Percentiles rank a stretch among this genome's conserved stretches.
Evolutionary conservation across 495 filamentous ascomycete species (phyloP).

Genomic region (Sabuloglossum arenarium): DNA sequence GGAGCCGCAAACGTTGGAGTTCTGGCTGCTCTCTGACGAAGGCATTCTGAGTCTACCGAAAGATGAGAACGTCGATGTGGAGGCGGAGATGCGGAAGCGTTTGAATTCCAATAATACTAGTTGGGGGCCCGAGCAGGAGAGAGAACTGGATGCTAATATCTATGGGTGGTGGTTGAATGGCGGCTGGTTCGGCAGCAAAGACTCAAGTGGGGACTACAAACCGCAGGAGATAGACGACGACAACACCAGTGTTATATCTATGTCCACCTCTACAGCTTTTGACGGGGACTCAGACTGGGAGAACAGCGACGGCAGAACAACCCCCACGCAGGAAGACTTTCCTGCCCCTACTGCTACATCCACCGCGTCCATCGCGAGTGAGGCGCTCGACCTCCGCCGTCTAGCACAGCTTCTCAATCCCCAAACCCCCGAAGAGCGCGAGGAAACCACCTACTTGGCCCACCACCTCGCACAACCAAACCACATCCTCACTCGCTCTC

Average conservation of each 20-base stretch:
- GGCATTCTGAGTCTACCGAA: constrained; percentile 34
- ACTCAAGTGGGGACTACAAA: constrained; percentile 51
- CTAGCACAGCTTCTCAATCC: constrained; percentile 76
- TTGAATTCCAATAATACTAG: constrained; percentile 13
- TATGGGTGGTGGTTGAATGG: constrained; percentile 65
- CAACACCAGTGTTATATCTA: constrained; percentile 56
- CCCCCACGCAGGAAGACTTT: constrained; percentile 39
- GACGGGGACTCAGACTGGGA: constrained; percentile 30
- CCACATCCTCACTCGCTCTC: constrained; percentile 60
- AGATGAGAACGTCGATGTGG: constrained; percentile 51
- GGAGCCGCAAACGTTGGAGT: constrained; percentile 23
- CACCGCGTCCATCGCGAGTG: constrained; percentile 32
- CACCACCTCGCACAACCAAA: constrained; percentile 44
- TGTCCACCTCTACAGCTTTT: constrained; percentile 21
- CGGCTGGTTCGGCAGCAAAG: constrained; percentile 64
- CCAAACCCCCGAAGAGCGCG: constrained; percentile 47
- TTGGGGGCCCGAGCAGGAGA: constrained; percentile 29
- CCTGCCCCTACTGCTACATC: neutral
- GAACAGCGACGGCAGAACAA: constrained; percentile 39
- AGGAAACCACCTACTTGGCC: constrained; percentile 64
- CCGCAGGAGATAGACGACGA: constrained; percentile 42
- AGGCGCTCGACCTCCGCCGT: constrained; percentile 39
- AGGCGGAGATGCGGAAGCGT: constrained; percentile 45
- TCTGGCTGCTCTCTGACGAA: constrained; percentile 36
- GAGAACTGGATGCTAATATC: constrained; percentile 45